phyloP scores from a whole-genome alignment of 2,329 filamentous ascomycete species.

The Phyllosticta citrichinensis region DNA sequence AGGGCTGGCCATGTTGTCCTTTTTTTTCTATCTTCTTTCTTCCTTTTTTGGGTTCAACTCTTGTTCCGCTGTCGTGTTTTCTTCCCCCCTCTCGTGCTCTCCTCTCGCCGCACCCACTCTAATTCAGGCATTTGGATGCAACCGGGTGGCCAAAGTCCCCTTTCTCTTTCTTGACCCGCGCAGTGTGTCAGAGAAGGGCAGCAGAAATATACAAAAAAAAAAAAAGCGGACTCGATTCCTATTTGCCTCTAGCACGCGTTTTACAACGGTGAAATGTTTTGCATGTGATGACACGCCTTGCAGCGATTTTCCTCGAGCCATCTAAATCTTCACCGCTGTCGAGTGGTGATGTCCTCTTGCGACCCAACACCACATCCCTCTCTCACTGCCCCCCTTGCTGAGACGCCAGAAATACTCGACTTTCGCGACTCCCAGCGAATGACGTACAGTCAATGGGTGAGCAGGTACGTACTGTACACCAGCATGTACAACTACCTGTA shows the following conservation, averaged over 20 bases:
- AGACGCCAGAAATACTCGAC: too few relatives aligned
- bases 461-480: too few relatives aligned
- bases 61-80: conserved; percentile 2
- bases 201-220: not conserved
- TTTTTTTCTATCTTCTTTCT: not conserved
- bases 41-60: not conserved
- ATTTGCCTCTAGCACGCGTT: not conserved
- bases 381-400: too few relatives aligned
- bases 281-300: too few relatives aligned
- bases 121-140: conserved; percentile 9
- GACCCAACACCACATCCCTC: too few relatives aligned
- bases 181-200: not conserved
- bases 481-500: too few relatives aligned
- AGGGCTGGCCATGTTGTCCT: conserved; percentile 9
- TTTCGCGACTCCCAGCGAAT: too few relatives aligned
- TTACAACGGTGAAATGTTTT: too few relatives aligned
- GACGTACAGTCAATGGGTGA: too few relatives aligned
- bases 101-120: not conserved
- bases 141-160: not conserved
- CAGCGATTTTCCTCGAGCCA: too few relatives aligned
- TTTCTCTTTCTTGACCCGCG: not conserved
- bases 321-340: too few relatives aligned
- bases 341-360: too few relatives aligned
- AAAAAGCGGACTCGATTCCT: not conserved
- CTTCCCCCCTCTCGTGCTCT: not conserved